Percentiles rank a stretch among this genome's conserved stretches.
phyloP scores from a whole-genome alignment of 306 rosid genomes.

The Prunus campanulata region DNA sequence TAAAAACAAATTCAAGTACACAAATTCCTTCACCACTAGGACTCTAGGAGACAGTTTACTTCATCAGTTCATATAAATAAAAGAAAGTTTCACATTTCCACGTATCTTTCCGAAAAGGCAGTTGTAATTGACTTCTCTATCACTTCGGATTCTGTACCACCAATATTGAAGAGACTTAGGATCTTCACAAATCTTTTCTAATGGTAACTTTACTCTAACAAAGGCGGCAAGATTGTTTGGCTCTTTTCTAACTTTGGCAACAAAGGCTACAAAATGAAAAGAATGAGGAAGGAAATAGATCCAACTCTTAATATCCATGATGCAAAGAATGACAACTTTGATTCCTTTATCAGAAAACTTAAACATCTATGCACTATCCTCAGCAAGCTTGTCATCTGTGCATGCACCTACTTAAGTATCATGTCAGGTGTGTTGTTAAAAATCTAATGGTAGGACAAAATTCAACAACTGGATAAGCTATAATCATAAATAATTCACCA shows the following conservation, averaged over 20 bases:
- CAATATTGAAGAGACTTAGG: neutral
- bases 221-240: neutral
- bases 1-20: neutral
- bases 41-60: neutral
- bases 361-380: neutral
- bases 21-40: neutral
- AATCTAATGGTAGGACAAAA: neutral
- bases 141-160: neutral
- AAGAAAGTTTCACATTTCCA: neutral
- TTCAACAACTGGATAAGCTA: neutral
- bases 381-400: neutral
- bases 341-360: neutral
- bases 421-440: neutral
- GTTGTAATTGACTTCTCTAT: neutral
- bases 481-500: neutral
- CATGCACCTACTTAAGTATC: neutral
- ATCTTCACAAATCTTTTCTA: neutral
- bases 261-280: neutral
- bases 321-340: neutral
- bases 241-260: neutral
- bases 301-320: neutral
- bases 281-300: neutral
- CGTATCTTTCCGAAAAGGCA: neutral
- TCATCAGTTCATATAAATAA: neutral
- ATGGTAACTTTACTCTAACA: neutral